Conservation (phyloP, 1,284 basidiomycete species). For the Trametes pubescens region DNA sequence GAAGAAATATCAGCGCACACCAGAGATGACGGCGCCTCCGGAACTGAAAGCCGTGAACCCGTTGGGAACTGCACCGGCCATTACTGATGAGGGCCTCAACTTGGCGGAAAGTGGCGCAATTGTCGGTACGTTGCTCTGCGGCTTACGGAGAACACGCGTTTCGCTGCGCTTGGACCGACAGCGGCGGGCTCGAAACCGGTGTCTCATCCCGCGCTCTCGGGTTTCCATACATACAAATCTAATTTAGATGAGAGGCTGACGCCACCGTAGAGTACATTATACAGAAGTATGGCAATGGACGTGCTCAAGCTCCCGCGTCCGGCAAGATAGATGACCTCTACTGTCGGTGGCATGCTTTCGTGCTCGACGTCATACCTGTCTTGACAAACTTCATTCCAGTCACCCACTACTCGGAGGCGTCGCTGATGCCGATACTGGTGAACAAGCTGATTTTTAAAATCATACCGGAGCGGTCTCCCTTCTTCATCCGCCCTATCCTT, state of each 20-base stretch:
- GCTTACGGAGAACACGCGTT: not conserved
- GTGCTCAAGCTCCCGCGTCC: constrained; percentile 46
- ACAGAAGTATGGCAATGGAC: constrained; percentile 52
- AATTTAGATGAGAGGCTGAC: constrained; percentile 11
- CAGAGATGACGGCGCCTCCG: constrained; percentile 48
- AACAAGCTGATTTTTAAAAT: constrained; percentile 43
- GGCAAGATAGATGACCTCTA: constrained; percentile 50
- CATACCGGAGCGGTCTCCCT: constrained; percentile 41
- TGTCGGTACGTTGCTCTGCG: constrained; percentile 36
- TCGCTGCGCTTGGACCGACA: not conserved
- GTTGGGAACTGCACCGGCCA: constrained; percentile 45
- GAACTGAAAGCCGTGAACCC: constrained; percentile 45
- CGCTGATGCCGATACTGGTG: constrained; percentile 49
- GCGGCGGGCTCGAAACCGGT: not conserved
- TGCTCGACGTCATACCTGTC: not conserved
- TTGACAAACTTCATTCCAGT: constrained; percentile 26
- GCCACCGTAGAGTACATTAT: constrained; percentile 47
- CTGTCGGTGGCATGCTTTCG: constrained; percentile 34
- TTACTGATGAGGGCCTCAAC: constrained; percentile 44
- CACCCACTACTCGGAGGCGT: constrained; percentile 51
- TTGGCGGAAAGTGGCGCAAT: constrained; percentile 48
- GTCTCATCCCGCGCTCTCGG: not conserved
- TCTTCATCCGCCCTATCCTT: constrained; percentile 44
- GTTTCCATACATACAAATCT: constrained; percentile 14
- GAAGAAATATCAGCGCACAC: constrained; percentile 53